These are phyloP conservation scores for Eremothecium gossypii DNA, from an alignment of 1,139 yeast species.

Conservation along the genomic window DNA sequence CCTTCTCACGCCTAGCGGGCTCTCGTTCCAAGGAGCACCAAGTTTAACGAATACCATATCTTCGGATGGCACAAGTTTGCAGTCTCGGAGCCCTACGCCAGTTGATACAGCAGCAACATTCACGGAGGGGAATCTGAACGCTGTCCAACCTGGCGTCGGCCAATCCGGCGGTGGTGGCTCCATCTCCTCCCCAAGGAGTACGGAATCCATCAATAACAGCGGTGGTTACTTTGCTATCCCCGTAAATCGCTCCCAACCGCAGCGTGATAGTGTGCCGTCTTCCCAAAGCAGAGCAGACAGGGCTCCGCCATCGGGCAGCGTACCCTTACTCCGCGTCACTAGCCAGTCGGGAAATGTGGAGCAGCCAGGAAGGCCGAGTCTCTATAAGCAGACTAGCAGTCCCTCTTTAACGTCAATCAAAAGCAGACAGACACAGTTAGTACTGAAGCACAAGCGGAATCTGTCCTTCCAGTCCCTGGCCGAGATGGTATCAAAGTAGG, in stretches of 20 bases:
- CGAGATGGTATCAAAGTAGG: conserved; percentile 28
- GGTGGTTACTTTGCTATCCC: conserved; percentile 32
- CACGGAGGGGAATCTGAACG: too few relatives aligned
- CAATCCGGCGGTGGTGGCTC: conserved; percentile 5
- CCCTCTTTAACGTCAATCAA: conserved; percentile 16
- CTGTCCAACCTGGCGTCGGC: too few relatives aligned
- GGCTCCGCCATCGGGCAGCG: not conserved
- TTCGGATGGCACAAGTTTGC: too few relatives aligned
- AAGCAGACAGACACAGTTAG: conserved; percentile 20
- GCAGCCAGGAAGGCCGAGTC: not conserved
- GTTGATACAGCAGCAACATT: too few relatives aligned
- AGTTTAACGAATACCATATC: too few relatives aligned
- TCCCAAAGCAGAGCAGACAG: not conserved
- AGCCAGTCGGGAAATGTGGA: not conserved
- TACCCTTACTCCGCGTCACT: not conserved
- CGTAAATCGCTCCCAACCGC: conserved; percentile 8
- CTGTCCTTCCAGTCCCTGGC: conserved; percentile 31
- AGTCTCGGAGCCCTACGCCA: too few relatives aligned
- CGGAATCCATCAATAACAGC: conserved; percentile 20
- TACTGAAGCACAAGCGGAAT: conserved; percentile 28
- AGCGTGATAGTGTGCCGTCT: not conserved
- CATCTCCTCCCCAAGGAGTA: conserved; percentile 22
- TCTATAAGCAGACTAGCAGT: conserved; percentile 19
- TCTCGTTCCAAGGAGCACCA: too few relatives aligned
- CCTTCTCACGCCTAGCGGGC: too few relatives aligned